Conservation (phyloP, 2,329 filamentous ascomycete species). For the Fusarium burgessii region DNA sequence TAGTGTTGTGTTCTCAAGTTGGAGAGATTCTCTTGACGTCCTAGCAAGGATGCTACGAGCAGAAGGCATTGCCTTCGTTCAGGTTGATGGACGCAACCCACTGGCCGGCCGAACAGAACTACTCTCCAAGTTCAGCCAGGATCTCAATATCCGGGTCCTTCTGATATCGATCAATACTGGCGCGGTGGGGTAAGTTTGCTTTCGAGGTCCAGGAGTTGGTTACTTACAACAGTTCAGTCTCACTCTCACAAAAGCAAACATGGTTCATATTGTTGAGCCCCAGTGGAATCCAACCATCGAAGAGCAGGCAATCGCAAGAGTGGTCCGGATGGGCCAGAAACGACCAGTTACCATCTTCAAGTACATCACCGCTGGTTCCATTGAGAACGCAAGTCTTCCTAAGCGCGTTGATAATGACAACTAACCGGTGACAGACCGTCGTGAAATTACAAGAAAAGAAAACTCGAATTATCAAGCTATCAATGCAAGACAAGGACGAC, state of each 20-base stretch:
- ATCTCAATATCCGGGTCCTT: neutral
- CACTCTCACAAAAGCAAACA: neutral
- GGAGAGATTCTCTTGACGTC: constrained; percentile 2
- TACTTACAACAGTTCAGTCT: neutral
- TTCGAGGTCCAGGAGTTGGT: fast-evolving
- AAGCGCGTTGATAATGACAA: fast-evolving
- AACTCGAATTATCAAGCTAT: constrained; percentile 7
- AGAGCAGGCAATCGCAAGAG: neutral
- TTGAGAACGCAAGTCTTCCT: neutral
- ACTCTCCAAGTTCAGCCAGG: neutral
- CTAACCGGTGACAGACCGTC: fast-evolving
- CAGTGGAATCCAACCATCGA: constrained; percentile 11
- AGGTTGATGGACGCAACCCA: neutral
- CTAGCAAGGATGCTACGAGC: fast-evolving
- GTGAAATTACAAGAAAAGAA: constrained; percentile 12
- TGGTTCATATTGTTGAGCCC: neutral
- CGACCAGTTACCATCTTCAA: neutral
- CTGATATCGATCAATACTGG: constrained; percentile 24
- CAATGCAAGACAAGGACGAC: constrained; percentile 10
- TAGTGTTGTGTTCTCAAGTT: constrained; percentile 4
- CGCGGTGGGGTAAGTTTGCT: neutral
- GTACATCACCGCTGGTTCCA: neutral
- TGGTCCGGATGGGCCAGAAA: neutral
- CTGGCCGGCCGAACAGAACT: neutral
- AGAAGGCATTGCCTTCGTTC: neutral